Evolutionary conservation across 2,329 filamentous ascomycete species (phyloP), one percentile per base, ranked within the genome.

Genomic region (Rhexocercosporidium sp.): DNA sequence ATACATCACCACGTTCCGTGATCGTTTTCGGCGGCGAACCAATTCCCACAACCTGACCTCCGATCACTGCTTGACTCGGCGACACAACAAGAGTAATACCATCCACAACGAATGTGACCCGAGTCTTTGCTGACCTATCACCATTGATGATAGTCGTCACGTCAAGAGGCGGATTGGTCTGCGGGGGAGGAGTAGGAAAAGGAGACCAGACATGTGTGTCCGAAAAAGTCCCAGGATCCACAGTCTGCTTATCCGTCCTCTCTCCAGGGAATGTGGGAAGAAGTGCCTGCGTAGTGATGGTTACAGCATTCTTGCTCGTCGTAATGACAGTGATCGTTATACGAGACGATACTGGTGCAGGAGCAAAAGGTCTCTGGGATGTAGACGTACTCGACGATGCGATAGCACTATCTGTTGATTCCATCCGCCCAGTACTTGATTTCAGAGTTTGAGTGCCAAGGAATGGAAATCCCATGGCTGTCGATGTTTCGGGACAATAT

Each of bases 261-360:
- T 20, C 49, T 34, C 62, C 66, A 1, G 66, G 64, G 34, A 69
- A 75, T 16, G 29, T 39, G 5, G 71, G 66, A 22, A 53, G 12
- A 3, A 41, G 37, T 12, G 61, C 65, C 4, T 69, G 69, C 1
- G 73, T 75, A 14, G 57, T 68, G 8, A 62, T 34, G 22, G 70
- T 71, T 20, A 66, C 51, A 5, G 70, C 69, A 46, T 74, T 73
- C 49, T 75, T 75, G 27, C 65, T 65, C 16, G 73, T 75, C 8
- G 68, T 71, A 12, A 74, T 69, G 4, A 71, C 67, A 14, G 73
- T 74, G 2, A 69, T 59, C 54, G 39, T 64, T 2, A 16, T 12
- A 29, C 20, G 46, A n/a, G 11, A 5, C 16, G 53, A 37, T 22
- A 62, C n/a, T 46, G 34, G 39, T 11, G 41, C 11, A 3, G 34